Conservation (phyloP, 2,329 filamentous ascomycete species). For the Aspergillus amoenus region DNA sequence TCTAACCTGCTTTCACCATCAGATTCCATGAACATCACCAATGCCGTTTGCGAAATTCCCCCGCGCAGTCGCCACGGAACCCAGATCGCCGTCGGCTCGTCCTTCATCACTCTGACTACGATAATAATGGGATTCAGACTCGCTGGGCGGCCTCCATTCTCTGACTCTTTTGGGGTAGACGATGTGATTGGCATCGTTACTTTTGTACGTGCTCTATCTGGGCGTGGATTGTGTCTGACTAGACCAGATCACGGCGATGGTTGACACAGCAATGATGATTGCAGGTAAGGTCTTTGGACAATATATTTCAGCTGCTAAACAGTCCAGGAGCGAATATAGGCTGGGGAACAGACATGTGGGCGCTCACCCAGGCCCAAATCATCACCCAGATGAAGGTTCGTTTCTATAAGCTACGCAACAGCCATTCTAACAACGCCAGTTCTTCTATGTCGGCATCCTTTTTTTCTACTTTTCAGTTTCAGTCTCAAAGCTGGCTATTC, state of each 20-base stretch:
- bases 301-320: not conserved
- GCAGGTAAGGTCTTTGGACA: not conserved
- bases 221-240: not conserved
- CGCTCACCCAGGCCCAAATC: not conserved
- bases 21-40: constrained; percentile 7
- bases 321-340: not conserved
- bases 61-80: not conserved
- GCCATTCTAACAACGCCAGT: not conserved
- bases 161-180: not conserved
- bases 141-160: not conserved
- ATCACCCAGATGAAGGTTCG: constrained; percentile 1
- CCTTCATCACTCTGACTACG: not conserved
- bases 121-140: not conserved
- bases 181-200: not conserved
- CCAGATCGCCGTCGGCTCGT: constrained; percentile 1
- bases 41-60: not conserved
- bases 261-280: not conserved
- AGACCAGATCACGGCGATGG: constrained; percentile 1
- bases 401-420: not conserved
- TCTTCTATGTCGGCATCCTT: constrained; percentile 9
- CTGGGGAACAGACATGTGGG: constrained; percentile 12
- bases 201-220: not conserved
- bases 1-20: not conserved
- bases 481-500: constrained; percentile 8
- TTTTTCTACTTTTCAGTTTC: constrained; percentile 4